Evolutionary conservation across 805 yeast genomes (phyloP), one percentile per base, ranked within the genome.

Genomic region (Candida jianshihensis): DNA sequence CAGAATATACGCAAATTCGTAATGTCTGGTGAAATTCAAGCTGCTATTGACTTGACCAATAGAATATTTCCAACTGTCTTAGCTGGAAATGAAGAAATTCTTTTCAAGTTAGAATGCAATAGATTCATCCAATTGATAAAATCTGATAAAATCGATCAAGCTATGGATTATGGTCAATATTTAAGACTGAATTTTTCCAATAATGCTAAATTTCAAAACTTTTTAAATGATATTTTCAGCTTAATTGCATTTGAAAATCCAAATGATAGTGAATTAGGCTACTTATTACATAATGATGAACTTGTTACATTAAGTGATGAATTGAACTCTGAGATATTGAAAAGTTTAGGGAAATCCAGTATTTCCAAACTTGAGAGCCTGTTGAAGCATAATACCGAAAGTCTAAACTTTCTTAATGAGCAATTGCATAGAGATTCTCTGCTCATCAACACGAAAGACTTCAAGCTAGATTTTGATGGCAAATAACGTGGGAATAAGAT

Each of bases 221-320:
- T 60, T 40, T 47, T 78, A 21, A 60, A 64, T 27, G 69, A 71
- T 30, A 60, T 76, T 0, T 71, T 75, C 7, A 60, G 74, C 3
- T 52, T 78, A 20, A 49, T 78, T 31, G 78, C 81, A 4, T 77
- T 68, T 42, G 66, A 67, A 9, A 61, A 75, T 35, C 80, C 81
- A 1, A 38, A 41, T 30, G 40, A 50, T 4, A 52, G 68, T 4
- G 68, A 64, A 22, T 61, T 61, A 31, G 66, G 69, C 14, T 54
- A 57, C 33, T 43, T 62, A 22, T 49, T 70, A 26, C 59, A 59
- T 19, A 50, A 48, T 10, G 55, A 56, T 9, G 70, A 69, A 34
- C 53, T 65, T 14, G 44, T 47, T 2, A 63, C 63, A 33, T 42
- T 68, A 19, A 59, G 66, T 29, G 73, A 71, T 40, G 62, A 58